These are phyloP conservation scores for Theobroma cacao DNA, from an alignment of 345 rosid genomes.

Conservation along the genomic window DNA sequence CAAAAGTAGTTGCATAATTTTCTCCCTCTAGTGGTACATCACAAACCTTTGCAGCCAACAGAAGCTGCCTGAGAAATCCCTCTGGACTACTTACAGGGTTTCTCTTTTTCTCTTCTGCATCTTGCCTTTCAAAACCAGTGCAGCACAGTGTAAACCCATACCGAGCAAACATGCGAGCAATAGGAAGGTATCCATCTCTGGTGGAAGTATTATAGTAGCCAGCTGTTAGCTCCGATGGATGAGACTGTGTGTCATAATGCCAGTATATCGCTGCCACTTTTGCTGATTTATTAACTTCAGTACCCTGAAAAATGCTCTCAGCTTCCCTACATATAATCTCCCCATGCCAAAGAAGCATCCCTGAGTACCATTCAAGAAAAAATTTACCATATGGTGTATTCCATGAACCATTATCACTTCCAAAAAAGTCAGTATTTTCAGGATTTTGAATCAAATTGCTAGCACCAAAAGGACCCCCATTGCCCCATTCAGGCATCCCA, in stretches of 20 bases:
- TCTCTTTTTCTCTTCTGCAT: slow-evolving; percentile 32
- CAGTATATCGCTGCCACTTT: slow-evolving; percentile 49
- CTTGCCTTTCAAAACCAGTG: slow-evolving; percentile 45
- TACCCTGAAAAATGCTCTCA: slow-evolving; percentile 35
- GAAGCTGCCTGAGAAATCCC: slow-evolving; percentile 39
- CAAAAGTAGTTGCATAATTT: slow-evolving; percentile 30
- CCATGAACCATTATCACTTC: slow-evolving; percentile 43
- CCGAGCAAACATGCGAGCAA: slow-evolving; percentile 42
- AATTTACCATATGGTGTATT: slow-evolving; percentile 35
- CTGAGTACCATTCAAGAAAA: slow-evolving; percentile 55
- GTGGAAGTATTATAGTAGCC: slow-evolving; percentile 49
- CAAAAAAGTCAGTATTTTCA: slow-evolving; percentile 43
- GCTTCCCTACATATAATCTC: slow-evolving; percentile 48
- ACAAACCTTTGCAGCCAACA: slow-evolving; percentile 38
- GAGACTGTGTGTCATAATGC: slow-evolving; percentile 45
- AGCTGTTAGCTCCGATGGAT: slow-evolving; percentile 46
- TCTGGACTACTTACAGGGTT: slow-evolving; percentile 45
- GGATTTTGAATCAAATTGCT: slow-evolving; percentile 34
- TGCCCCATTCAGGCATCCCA: slow-evolving; percentile 47
- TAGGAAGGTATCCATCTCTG: slow-evolving; percentile 47
- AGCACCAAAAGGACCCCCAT: slow-evolving; percentile 40
- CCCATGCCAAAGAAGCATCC: slow-evolving; percentile 48
- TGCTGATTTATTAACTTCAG: slow-evolving; percentile 33
- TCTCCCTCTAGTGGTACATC: slow-evolving; percentile 43
- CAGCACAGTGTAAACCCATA: slow-evolving; percentile 39